A percentile compares a stretch with the other conserved stretches of the same genome.
phyloP scores from a whole-genome alignment of 345 rosid genomes.

The Euphorbia lathyris region DNA sequence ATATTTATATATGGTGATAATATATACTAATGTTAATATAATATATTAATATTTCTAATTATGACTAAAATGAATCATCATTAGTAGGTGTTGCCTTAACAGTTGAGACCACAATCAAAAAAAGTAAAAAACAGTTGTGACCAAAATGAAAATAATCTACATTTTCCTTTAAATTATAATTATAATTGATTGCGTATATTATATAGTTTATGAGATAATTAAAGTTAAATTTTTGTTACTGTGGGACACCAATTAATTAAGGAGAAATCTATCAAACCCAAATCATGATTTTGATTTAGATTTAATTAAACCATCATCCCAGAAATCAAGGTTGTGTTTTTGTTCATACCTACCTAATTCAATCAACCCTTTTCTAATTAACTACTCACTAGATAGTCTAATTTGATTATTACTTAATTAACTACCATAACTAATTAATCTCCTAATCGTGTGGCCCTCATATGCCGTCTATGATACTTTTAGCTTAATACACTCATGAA shows the following conservation, averaged over 20 bases:
- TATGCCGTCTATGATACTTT: too few species aligned
- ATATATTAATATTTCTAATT: background rate
- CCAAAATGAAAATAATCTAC: background rate
- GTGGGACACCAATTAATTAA: constrained; percentile 11
- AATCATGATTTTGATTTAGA: constrained; percentile 18
- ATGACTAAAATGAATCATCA: constrained; percentile 5
- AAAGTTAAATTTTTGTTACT: background rate
- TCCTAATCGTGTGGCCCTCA: too few species aligned
- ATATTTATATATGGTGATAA: background rate
- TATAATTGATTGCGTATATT: background rate
- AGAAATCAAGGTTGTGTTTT: constrained; percentile 46
- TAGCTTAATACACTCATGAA: too few species aligned
- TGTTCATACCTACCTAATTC: constrained; percentile 14
- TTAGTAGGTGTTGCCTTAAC: constrained; percentile 14
- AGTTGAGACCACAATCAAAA: too few species aligned
- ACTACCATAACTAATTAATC: too few species aligned
- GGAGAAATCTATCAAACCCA: constrained; percentile 12
- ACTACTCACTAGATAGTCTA: too few species aligned
- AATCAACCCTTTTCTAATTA: constrained; percentile 5
- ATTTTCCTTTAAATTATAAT: too few species aligned
- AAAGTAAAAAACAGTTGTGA: constrained; percentile 15
- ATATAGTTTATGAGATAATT: background rate
- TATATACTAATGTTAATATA: background rate
- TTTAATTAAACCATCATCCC: constrained; percentile 35
- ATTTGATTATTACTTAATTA: too few species aligned